These are phyloP conservation scores for Trichoderma erinaceum DNA, from an alignment of 495 filamentous ascomycete species.

Conservation along the genomic window DNA sequence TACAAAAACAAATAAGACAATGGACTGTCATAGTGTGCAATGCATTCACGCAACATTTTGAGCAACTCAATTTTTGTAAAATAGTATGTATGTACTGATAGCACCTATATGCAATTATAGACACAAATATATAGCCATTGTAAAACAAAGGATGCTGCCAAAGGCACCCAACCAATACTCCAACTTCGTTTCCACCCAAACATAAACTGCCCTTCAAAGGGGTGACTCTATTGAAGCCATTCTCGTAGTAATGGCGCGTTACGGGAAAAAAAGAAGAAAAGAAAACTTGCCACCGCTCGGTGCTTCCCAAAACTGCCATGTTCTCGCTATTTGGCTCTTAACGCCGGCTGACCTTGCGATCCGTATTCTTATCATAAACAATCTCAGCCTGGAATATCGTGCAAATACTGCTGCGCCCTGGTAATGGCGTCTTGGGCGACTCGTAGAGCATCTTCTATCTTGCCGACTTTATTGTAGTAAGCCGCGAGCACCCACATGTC, in stretches of 20 bases:
- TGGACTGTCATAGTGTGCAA: background rate
- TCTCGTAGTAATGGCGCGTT: too few species aligned
- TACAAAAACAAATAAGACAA: background rate
- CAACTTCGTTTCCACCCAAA: background rate
- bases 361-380: background rate
- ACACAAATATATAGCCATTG: too few species aligned
- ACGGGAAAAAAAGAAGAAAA: background rate
- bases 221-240: too few species aligned
- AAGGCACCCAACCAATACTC: too few species aligned
- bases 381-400: conserved; percentile 8
- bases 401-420: conserved; percentile 3
- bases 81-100: too few species aligned
- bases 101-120: too few species aligned
- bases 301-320: background rate
- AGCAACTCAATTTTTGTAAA: background rate
- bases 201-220: background rate
- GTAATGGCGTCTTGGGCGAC: conserved; percentile 14
- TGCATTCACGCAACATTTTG: background rate
- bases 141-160: too few species aligned
- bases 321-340: background rate
- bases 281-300: background rate
- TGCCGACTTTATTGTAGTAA: conserved; percentile 1
- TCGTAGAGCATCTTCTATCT: background rate
- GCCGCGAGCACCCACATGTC: conserved; percentile 17
- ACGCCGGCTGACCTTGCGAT: conserved; percentile 1